Conservation (phyloP, 768 basidiomycete genomes). For the Russula abietina region DNA sequence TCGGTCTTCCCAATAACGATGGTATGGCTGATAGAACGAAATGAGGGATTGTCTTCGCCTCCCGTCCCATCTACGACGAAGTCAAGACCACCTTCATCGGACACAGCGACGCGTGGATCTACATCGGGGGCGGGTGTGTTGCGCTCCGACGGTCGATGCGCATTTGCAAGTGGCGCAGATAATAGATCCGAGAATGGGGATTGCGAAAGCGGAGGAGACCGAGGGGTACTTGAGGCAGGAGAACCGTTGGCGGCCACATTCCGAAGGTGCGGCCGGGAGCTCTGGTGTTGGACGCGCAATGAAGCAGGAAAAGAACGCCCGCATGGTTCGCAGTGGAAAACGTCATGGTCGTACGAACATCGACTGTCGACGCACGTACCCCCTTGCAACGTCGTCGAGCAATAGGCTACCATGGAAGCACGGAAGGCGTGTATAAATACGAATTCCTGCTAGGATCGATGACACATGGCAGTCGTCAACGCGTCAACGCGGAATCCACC, state of each 20-base stretch:
- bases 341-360: constrained; percentile 26
- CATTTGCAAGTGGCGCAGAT: neutral
- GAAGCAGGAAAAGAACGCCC: constrained; percentile 5
- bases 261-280: constrained; percentile 3
- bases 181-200: neutral
- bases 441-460: neutral
- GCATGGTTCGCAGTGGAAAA: constrained; percentile 27
- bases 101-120: constrained; percentile 5
- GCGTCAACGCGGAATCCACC: neutral
- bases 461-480: neutral
- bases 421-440: neutral
- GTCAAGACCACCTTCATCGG: constrained; percentile 11
- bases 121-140: neutral
- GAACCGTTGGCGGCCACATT: neutral
- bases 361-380: constrained; percentile 19
- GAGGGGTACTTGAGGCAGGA: neutral
- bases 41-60: neutral
- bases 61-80: constrained; percentile 1
- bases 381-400: constrained; percentile 7
- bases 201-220: neutral
- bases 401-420: constrained; percentile 6
- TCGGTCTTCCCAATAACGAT: constrained; percentile 1
- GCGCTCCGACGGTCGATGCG: neutral
- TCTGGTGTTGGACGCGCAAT: neutral
- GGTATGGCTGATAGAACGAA: neutral